These are phyloP conservation scores for Cyberlindnera lachancei DNA, from an alignment of 805 yeast species.

Conservation along the genomic window DNA sequence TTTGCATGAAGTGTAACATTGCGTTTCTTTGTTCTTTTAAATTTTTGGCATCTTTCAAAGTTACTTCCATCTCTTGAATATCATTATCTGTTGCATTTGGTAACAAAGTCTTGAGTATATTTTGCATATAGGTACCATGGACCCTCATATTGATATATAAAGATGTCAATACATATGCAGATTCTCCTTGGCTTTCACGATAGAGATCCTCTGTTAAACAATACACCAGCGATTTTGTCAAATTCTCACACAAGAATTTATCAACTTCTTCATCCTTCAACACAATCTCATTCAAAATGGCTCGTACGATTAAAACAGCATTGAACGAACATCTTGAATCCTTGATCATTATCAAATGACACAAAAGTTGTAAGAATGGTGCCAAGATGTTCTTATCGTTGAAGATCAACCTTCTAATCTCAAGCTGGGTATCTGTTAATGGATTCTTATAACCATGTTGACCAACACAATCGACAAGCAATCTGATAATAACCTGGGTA, in stretches of 20 bases:
- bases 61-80: constrained; percentile 54
- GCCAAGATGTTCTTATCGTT: constrained; percentile 61
- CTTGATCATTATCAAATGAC: constrained; percentile 71
- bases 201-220: constrained; percentile 70
- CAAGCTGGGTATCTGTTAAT: constrained; percentile 52
- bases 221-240: constrained; percentile 61
- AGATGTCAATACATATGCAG: constrained; percentile 80
- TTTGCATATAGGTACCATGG: constrained; percentile 62
- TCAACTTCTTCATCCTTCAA: constrained; percentile 72
- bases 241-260: constrained; percentile 43
- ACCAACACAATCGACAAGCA: constrained; percentile 81
- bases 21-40: constrained; percentile 76
- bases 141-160: constrained; percentile 67
- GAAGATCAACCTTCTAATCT: constrained; percentile 59
- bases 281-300: constrained; percentile 61
- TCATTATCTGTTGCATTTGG: constrained; percentile 50
- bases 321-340: constrained; percentile 93
- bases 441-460: constrained; percentile 46
- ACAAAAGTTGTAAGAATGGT: constrained; percentile 66
- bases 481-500: constrained; percentile 83
- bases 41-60: constrained; percentile 56
- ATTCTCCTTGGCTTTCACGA: constrained; percentile 84
- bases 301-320: constrained; percentile 72
- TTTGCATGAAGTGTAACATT: constrained; percentile 66
- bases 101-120: constrained; percentile 45